These are phyloP conservation scores for Butyriboletus loyo DNA, from an alignment of 768 basidiomycete genomes.

Conservation along the genomic window DNA sequence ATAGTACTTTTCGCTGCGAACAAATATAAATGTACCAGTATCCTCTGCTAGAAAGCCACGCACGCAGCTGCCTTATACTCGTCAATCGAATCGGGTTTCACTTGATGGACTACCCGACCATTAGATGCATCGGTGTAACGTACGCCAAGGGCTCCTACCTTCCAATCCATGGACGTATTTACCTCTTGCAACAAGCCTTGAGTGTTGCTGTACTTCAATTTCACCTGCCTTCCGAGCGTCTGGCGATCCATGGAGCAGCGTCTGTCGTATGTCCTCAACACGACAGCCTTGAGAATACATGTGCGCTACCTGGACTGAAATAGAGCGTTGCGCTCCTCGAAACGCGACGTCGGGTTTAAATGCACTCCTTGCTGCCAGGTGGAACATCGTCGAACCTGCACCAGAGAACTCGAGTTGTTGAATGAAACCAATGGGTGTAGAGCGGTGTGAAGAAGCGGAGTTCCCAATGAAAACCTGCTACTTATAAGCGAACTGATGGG, in stretches of 20 bases:
- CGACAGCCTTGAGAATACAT: slow-evolving; percentile 18
- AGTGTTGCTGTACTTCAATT: slow-evolving; percentile 75
- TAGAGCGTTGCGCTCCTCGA: slow-evolving; percentile 40
- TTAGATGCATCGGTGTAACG: not conserved
- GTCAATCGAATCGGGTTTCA: slow-evolving; percentile 75
- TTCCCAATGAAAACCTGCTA: not conserved
- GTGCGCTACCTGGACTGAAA: slow-evolving; percentile 60
- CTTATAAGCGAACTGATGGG: not conserved
- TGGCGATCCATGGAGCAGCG: slow-evolving; percentile 89
- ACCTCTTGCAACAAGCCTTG: slow-evolving; percentile 82
- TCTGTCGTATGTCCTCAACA: slow-evolving; percentile 45
- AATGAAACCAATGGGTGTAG: slow-evolving; percentile 5
- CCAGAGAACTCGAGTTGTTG: slow-evolving; percentile 1
- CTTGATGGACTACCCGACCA: slow-evolving; percentile 64
- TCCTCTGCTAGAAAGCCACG: slow-evolving; percentile 28
- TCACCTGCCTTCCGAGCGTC: slow-evolving; percentile 85
- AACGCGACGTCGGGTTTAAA: slow-evolving; percentile 13
- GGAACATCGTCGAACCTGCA: slow-evolving; percentile 20
- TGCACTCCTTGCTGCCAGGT: slow-evolving; percentile 14
- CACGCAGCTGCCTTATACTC: slow-evolving; percentile 90
- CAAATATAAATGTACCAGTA: slow-evolving; percentile 5
- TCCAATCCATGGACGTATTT: slow-evolving; percentile 94
- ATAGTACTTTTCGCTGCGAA: slow-evolving; percentile 76
- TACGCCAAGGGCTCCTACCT: slow-evolving; percentile 40
- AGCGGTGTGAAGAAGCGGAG: slow-evolving; percentile 21